phyloP scores from a whole-genome alignment of 1,139 yeast species.

The Casaregolazyma lundiana region DNA sequence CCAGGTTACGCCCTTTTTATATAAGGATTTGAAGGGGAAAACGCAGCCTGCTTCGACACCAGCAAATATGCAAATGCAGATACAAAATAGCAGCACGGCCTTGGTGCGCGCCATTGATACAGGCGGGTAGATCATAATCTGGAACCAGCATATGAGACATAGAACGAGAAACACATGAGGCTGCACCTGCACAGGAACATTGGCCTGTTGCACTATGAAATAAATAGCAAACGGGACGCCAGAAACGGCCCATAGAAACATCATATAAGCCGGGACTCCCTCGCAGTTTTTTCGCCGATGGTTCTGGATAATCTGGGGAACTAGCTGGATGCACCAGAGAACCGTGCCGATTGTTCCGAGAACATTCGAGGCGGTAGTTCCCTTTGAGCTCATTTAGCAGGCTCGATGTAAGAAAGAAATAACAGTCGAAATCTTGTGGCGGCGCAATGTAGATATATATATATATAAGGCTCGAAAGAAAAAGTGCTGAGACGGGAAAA shows the following conservation, averaged over 20 bases:
- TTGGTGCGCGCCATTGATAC: slow-evolving; percentile 23
- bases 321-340: slow-evolving; percentile 83
- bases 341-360: slow-evolving; percentile 88
- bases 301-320: slow-evolving; percentile 78
- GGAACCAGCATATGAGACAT: slow-evolving; percentile 64
- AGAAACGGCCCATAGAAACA: slow-evolving; percentile 77
- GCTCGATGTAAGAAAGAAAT: neutral
- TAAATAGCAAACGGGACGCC: slow-evolving; percentile 83
- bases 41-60: slow-evolving; percentile 70
- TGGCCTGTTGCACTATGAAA: slow-evolving; percentile 65
- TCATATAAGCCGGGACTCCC: slow-evolving; percentile 81
- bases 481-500: slow-evolving; percentile 1
- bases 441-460: neutral
- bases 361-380: slow-evolving; percentile 55
- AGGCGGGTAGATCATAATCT: slow-evolving; percentile 80
- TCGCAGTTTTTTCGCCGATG: slow-evolving; percentile 71
- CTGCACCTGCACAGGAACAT: slow-evolving; percentile 75
- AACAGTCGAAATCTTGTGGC: neutral
- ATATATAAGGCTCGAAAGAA: no score
- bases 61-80: slow-evolving; percentile 42
- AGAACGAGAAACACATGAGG: slow-evolving; percentile 80
- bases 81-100: slow-evolving; percentile 14
- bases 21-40: slow-evolving; percentile 62
- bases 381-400: slow-evolving; percentile 2
- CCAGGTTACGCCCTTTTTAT: slow-evolving; percentile 56